Percentiles rank a stretch among this genome's conserved stretches.
Evolutionary conservation across 768 basidiomycete species (phyloP).

Genomic region (Scleroderma citrinum): DNA sequence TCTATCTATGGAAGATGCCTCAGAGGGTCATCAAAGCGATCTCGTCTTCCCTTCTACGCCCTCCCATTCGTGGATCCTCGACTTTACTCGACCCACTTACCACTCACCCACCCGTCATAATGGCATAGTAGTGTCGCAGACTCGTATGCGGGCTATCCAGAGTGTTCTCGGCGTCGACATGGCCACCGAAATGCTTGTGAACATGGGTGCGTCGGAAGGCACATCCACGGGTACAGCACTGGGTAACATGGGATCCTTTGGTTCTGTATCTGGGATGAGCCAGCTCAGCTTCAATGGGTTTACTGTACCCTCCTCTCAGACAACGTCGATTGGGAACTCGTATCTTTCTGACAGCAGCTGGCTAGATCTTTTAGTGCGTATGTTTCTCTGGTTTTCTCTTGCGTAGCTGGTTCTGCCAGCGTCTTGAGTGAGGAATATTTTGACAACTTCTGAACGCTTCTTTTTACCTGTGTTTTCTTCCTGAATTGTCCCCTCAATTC

Average conservation of each 20-base stretch:
- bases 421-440: no score
- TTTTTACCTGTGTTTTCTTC: not conserved
- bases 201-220: conserved; percentile 13
- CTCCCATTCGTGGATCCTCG: conserved; percentile 55
- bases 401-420: no score
- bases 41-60: conserved; percentile 18
- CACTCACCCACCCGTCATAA: conserved; percentile 32
- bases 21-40: conserved; percentile 20
- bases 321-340: conserved; percentile 5
- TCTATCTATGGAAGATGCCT: conserved; percentile 5
- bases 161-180: conserved; percentile 42
- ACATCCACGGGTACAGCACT: conserved; percentile 12
- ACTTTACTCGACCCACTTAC: conserved; percentile 38
- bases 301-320: conserved; percentile 17
- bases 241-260: conserved; percentile 21
- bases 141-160: conserved; percentile 69
- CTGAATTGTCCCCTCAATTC: no score
- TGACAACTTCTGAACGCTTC: not conserved
- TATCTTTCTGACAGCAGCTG: conserved; percentile 13
- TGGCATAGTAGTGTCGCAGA: conserved; percentile 70
- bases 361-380: conserved; percentile 27
- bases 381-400: not conserved
- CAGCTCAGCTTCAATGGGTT: conserved; percentile 21
- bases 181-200: conserved; percentile 20
- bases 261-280: conserved; percentile 18